phyloP scores from a whole-genome alignment of 768 basidiomycete genomes.

The Kwoniella bestiolae region DNA sequence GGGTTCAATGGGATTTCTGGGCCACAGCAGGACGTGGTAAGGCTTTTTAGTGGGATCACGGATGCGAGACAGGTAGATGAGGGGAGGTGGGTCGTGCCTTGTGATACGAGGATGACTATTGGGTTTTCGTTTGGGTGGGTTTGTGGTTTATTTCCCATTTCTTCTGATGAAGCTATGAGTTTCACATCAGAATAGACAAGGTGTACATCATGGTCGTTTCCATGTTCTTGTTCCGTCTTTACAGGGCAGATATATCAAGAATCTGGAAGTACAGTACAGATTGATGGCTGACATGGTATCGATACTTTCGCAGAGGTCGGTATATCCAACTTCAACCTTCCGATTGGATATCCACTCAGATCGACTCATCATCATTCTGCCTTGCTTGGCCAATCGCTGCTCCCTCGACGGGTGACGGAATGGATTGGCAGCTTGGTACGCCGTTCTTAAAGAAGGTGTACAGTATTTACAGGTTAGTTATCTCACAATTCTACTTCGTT shows the following conservation, averaged over 20 bases:
- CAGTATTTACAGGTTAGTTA: constrained; percentile 47
- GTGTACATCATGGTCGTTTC: too few relatives aligned
- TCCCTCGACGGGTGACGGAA: constrained; percentile 47
- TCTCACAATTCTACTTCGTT: not conserved
- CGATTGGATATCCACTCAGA: constrained; percentile 53
- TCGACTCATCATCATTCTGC: constrained; percentile 41
- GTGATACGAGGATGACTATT: constrained; percentile 49
- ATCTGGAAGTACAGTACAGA: too few relatives aligned
- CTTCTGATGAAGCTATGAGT: too few relatives aligned
- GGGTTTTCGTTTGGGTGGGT: constrained; percentile 53
- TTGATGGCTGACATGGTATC: not conserved
- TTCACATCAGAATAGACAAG: too few relatives aligned
- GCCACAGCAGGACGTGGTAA: constrained; percentile 50
- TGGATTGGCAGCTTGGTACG: constrained; percentile 55
- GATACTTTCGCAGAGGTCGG: constrained; percentile 19
- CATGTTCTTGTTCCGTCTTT: too few relatives aligned
- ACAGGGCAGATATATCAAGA: too few relatives aligned
- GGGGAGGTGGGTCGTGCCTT: constrained; percentile 53
- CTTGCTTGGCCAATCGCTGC: constrained; percentile 53
- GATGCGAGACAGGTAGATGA: constrained; percentile 48
- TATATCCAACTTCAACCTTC: constrained; percentile 49
- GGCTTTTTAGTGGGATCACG: constrained; percentile 41
- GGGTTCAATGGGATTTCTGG: constrained; percentile 54
- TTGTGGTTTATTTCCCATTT: not conserved
- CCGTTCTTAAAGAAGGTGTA: constrained; percentile 52